A percentile compares a stretch with the other conserved stretches of the same genome.
Conservation (phyloP, 2,329 filamentous ascomycete species). For the Acarospora socialis region DNA sequence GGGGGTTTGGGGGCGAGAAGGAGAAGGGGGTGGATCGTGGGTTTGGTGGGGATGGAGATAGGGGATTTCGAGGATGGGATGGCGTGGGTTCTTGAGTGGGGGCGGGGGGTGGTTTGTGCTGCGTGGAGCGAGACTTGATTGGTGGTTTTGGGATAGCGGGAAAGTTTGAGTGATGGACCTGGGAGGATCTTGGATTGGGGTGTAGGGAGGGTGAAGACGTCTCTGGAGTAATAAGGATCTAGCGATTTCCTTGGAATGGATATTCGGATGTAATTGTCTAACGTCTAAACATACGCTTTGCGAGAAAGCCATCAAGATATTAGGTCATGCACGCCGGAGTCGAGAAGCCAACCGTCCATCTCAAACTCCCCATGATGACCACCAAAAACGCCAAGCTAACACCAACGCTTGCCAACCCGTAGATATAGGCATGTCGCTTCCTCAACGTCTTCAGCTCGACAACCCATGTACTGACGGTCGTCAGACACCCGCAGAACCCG, state of each 20-base stretch:
- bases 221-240: too few relatives aligned
- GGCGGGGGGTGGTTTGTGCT: background rate
- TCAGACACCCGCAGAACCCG: slow-evolving; percentile 53
- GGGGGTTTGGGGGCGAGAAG: slow-evolving; percentile 10
- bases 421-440: slow-evolving; percentile 47
- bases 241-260: too few relatives aligned
- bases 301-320: too few relatives aligned
- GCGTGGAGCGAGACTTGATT: too few relatives aligned
- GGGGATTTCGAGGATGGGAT: background rate
- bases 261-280: too few relatives aligned
- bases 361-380: slow-evolving; percentile 41
- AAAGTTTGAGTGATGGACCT: too few relatives aligned
- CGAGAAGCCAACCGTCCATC: slow-evolving; percentile 34
- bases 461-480: slow-evolving; percentile 55
- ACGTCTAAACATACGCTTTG: too few relatives aligned
- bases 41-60: background rate
- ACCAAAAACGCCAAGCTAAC: slow-evolving; percentile 36
- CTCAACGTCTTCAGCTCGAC: slow-evolving; percentile 42
- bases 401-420: slow-evolving; percentile 34
- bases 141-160: too few relatives aligned
- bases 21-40: slow-evolving; percentile 11
- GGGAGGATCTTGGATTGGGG: background rate
- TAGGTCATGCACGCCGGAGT: slow-evolving; percentile 19
- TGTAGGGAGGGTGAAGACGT: too few relatives aligned
- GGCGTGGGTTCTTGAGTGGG: background rate